phyloP scores from a whole-genome alignment of 192 early-diverging fungal genomes.

The Endogone sp. region DNA sequence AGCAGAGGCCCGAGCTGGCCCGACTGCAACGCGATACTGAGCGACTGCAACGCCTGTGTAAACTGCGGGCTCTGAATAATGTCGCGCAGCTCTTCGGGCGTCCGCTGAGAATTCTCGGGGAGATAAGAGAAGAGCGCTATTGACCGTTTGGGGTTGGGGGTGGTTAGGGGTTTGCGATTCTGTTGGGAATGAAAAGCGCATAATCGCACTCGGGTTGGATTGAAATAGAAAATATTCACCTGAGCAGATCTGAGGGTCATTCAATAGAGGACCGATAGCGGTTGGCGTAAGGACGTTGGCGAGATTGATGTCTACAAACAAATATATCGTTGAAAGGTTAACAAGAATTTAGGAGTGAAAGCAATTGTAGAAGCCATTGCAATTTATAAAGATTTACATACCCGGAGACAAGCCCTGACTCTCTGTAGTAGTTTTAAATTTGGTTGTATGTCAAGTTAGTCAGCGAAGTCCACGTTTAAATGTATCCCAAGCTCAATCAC shows the following conservation, averaged over 20 bases:
- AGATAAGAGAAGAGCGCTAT: constrained; percentile 45
- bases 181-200: no score
- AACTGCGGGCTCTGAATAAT: constrained; percentile 47
- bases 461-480: no score
- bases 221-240: background rate
- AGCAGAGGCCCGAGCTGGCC: constrained; percentile 49
- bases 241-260: constrained; percentile 28
- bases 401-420: background rate
- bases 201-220: background rate
- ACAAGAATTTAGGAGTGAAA: no score
- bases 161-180: no score
- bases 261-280: constrained; percentile 35
- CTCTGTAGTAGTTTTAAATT: background rate
- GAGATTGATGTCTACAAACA: constrained; percentile 28
- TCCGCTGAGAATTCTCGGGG: constrained; percentile 33
- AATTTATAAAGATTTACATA: background rate
- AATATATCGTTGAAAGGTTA: background rate
- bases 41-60: constrained; percentile 42
- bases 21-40: constrained; percentile 43
- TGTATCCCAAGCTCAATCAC: no score
- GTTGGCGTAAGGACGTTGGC: constrained; percentile 33
- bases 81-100: constrained; percentile 41
- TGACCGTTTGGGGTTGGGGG: constrained; percentile 2
- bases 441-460: background rate
- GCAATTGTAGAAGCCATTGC: no score